Base-by-base conservation (phyloP, 192 early-diverging fungal genomes). In the Coemansia pectinata region DNA sequence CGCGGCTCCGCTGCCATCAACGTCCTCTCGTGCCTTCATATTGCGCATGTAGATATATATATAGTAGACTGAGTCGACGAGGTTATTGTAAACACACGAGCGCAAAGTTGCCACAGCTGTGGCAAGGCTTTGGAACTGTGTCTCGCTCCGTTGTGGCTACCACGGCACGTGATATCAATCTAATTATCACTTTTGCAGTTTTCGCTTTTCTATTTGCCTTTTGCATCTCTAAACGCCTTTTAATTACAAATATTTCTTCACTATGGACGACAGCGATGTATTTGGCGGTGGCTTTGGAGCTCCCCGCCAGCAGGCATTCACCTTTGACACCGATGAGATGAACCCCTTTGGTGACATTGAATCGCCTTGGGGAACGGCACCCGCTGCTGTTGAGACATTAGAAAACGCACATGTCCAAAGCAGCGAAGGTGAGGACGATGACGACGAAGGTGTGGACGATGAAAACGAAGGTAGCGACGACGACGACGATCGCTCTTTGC, bases 241-340 rank as follows among this genome's bases (percentile, higher is more conserved):
- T 53, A 9, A 12, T 0, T 48, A 19, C n/a, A 21, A 5, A 21
- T 21, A 48, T 19, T 21, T 44, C 11, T 44, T 48, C 0, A 39
- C 29, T 27, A 80, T 80, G 69, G 65, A 83, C 55, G 50, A 45
- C 71, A 70, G 74, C 52, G 75, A 77, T 47, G 27, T 83, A 29
- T 83, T 83, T 66, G 71, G 80, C 52, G 53, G 62, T 52, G 75
- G 74, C 8, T 83, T 83, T 66, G 79, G 73, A 31, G 29, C 73
- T 1, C 21, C 65, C 40, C 39, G 68, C 23, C 72, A 68, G 42
- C 69, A 71, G 45, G 59, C 72, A 8, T 83, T 83, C 42, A 69
- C 72, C 9, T 77, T 83, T 45, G 72, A 71, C 65, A 73, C 40
- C 33, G 67, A 71, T 17, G 80, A 83, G 72, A 83, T 83, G 80